phyloP scores from a whole-genome alignment of 345 rosid species.

The Kernera saxatilis region DNA sequence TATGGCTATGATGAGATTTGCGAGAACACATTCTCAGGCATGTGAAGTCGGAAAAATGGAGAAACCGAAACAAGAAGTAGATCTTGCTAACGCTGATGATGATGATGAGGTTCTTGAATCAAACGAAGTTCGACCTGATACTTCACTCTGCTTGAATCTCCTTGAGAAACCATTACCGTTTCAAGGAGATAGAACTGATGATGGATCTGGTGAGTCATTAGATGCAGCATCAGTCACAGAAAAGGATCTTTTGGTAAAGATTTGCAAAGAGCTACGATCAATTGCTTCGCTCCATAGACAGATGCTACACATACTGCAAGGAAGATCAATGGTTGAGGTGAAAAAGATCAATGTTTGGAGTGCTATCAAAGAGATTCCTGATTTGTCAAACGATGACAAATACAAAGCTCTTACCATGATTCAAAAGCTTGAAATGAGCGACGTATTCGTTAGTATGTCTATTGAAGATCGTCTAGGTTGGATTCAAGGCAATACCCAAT shows the following conservation, averaged over 20 bases:
- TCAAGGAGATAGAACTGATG: background rate
- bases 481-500: background rate
- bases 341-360: background rate
- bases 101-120: background rate
- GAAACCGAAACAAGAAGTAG: background rate
- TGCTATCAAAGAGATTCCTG: conserved; percentile 8
- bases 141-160: background rate
- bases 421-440: conserved; percentile 2
- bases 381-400: background rate
- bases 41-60: background rate
- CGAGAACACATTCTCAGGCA: background rate
- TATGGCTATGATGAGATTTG: background rate
- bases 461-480: conserved; percentile 11
- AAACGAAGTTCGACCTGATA: too few relatives aligned
- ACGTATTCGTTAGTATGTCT: background rate
- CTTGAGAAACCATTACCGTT: background rate
- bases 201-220: background rate
- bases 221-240: background rate
- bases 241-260: background rate
- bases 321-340: background rate
- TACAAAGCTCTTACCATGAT: conserved; percentile 10
- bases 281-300: background rate
- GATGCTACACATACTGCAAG: background rate
- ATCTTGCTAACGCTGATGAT: background rate
- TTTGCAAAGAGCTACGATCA: background rate